Base-by-base conservation (phyloP, 495 filamentous ascomycete species). In the Neurospora sp. region DNA sequence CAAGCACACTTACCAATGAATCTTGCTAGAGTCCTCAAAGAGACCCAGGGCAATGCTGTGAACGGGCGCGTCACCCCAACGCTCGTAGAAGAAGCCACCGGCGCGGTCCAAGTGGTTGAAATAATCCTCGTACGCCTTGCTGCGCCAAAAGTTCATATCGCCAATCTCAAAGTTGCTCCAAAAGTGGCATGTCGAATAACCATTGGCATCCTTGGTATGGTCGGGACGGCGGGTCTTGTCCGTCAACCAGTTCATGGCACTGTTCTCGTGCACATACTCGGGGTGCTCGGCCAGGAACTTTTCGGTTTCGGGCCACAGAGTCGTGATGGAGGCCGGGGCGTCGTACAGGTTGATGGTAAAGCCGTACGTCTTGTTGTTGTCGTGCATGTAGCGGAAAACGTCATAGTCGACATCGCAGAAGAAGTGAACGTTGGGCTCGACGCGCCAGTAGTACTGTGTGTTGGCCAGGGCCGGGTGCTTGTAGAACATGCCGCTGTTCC, bases 341-440 rank as follows among this genome's bases (percentile, higher is more conserved):
- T 99, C 96, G 85, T 95, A 98, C 27, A 99, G 90, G 82, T 94
- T 97, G 85, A 99, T 96, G 76, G 94, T 98, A 84, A 97, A 99
- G 70, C 96, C 96, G 83, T 99, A 99, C 70, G 94, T 98, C 81
- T 97, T 96, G 86, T 98, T 96, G 84, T 93, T 87, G 81, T 99
- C 96, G 75, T 91, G 88, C 94, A 99, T 97, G 84, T 92, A 99
- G 74, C 92, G 91, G 89, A 99, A 99, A 45, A 98, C 92, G 80
- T 99, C 96, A 84, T 99, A 99, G 83, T 98, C 94, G 75, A 99
- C 86, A 78, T 97, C 92, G 86, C 96, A 99, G 90, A 98, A 99
- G 88, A 98, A 99, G 78, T 98, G 92, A 31, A 99, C 96, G 76
- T 98, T 97, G 70, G 96, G 96, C 83, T 99, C 96, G 38, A 99